Evolutionary conservation across 257 asterid species (phyloP).

Genomic region (Solanum piurae): DNA sequence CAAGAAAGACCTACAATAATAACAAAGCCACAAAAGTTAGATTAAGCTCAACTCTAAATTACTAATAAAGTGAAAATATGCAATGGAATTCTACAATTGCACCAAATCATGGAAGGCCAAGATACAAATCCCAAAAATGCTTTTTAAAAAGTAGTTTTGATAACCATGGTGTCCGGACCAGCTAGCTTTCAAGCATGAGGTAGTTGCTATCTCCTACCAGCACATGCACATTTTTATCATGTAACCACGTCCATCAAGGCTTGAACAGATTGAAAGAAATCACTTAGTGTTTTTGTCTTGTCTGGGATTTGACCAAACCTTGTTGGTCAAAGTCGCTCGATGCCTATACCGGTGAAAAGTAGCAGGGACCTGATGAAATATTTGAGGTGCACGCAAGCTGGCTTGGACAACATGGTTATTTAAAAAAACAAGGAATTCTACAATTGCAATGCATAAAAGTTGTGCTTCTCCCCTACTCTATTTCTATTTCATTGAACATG

Average conservation of each 20-base stretch:
- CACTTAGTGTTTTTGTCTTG: background rate
- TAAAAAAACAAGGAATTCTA: background rate
- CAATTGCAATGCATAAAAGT: background rate
- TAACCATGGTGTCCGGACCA: background rate
- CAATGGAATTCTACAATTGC: background rate
- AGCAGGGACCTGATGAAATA: background rate
- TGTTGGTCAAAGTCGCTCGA: background rate
- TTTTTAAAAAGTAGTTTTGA: background rate
- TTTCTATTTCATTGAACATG: background rate
- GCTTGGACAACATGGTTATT: background rate
- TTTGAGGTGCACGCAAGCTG: background rate
- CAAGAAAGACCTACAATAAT: background rate
- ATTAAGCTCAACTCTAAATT: background rate
- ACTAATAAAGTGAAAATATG: background rate
- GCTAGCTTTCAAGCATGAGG: background rate
- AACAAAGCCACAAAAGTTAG: background rate
- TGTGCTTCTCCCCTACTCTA: background rate
- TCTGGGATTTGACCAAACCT: background rate
- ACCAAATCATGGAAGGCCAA: background rate
- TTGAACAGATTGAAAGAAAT: background rate
- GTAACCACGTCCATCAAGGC: background rate
- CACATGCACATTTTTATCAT: background rate
- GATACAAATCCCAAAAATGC: background rate
- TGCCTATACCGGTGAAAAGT: background rate
- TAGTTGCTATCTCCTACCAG: background rate